phyloP scores from a whole-genome alignment of 2,329 filamentous ascomycete genomes.

The Ophiostoma quercus region DNA sequence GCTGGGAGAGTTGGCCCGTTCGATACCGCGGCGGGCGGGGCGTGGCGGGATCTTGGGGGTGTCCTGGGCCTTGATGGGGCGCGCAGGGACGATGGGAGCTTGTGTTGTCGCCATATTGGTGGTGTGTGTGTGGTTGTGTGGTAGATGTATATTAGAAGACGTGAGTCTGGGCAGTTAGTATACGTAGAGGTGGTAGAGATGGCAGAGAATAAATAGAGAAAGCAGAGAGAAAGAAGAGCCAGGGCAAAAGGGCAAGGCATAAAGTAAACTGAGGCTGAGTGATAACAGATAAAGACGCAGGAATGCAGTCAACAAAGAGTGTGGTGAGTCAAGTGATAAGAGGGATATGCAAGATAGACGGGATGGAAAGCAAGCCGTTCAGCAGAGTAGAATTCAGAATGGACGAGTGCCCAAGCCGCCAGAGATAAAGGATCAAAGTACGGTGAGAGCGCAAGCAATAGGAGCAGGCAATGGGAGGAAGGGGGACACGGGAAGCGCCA shows the following conservation, averaged over 20 bases:
- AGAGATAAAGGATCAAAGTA: constrained; percentile 8
- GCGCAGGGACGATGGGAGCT: constrained; percentile 52
- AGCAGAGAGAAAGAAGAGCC: not conserved
- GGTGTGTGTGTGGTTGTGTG: constrained; percentile 21
- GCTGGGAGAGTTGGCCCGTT: constrained; percentile 72
- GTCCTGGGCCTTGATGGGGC: constrained; percentile 49
- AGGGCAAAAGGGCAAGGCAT: not conserved
- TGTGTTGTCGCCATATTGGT: constrained; percentile 48
- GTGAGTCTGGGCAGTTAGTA: not conserved
- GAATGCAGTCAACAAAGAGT: constrained; percentile 8
- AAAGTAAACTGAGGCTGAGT: not conserved
- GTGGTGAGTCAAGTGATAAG: constrained; percentile 2
- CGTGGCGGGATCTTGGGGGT: constrained; percentile 74
- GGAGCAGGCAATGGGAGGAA: not conserved
- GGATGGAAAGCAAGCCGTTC: not conserved
- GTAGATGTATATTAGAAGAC: not conserved
- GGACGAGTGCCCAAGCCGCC: not conserved
- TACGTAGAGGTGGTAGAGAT: not conserved
- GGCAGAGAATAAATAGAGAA: not conserved
- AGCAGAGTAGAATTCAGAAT: not conserved
- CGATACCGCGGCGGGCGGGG: constrained; percentile 60
- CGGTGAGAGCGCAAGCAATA: not conserved
- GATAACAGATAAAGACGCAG: not conserved
- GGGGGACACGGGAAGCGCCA: constrained; percentile 11
- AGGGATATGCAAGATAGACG: not conserved